Percentiles rank a stretch among this genome's conserved stretches.
These are phyloP conservation scores for Allium cepa DNA, from an alignment of 106 monocot genomes.

Conservation along the genomic window DNA sequence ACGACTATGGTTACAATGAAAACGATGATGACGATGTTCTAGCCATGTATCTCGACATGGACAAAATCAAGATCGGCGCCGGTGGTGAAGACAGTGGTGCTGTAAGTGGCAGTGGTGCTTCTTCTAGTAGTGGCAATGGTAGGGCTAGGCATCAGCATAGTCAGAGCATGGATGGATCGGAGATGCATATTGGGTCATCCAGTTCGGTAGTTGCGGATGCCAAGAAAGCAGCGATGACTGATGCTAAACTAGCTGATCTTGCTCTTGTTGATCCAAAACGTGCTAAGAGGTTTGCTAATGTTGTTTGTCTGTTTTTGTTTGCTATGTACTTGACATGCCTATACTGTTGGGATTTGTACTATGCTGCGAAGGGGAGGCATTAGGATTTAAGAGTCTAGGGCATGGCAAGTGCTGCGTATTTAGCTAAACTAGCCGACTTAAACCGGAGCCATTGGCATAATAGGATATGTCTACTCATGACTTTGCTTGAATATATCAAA, in stretches of 20 bases:
- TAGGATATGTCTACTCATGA: no score
- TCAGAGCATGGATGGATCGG: slow-evolving; percentile 66
- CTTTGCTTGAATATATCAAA: no score
- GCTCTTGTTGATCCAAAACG: slow-evolving; percentile 83
- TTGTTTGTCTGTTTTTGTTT: background rate
- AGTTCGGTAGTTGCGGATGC: slow-evolving; percentile 28
- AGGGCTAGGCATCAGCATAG: slow-evolving; percentile 67
- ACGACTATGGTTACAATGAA: slow-evolving; percentile 26
- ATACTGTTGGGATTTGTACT: no score
- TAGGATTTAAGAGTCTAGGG: no score
- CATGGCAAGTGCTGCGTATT: no score
- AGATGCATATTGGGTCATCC: slow-evolving; percentile 33
- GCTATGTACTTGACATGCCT: no score
- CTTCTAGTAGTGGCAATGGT: background rate
- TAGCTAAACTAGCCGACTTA: no score
- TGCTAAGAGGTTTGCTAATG: slow-evolving; percentile 62
- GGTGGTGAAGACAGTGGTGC: background rate
- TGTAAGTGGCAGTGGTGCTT: background rate
- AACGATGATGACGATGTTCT: slow-evolving; percentile 73
- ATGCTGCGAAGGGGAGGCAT: no score
- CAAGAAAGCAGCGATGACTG: slow-evolving; percentile 75
- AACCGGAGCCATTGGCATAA: no score
- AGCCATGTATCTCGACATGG: slow-evolving; percentile 73
- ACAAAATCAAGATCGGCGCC: slow-evolving; percentile 24
- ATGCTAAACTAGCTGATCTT: slow-evolving; percentile 78